phyloP scores from a whole-genome alignment of 2,329 filamentous ascomycete species.

The Xylariomycetidae sp. region DNA sequence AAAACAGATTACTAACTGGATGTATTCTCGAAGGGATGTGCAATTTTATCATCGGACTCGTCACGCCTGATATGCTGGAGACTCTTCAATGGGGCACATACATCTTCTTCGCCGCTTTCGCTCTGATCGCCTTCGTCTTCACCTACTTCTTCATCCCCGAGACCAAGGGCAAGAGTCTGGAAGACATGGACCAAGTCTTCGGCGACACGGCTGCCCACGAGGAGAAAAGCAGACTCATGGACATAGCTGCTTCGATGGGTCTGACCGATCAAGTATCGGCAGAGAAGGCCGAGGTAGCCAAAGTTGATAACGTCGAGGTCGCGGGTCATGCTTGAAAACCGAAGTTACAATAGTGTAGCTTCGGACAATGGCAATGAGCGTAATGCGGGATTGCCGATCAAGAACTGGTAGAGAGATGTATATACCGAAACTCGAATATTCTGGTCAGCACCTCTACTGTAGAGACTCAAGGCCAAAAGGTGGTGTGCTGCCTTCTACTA shows the following conservation, averaged over 20 bases:
- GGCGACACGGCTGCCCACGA: constrained; percentile 33
- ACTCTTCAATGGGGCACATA: constrained; percentile 49
- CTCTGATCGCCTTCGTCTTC: constrained; percentile 42
- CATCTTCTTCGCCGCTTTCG: constrained; percentile 56
- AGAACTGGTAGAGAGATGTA: no score
- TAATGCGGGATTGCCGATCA: no score
- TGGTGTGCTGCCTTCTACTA: no score
- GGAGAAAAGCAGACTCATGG: constrained; percentile 20
- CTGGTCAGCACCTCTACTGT: no score
- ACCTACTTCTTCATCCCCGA: constrained; percentile 54
- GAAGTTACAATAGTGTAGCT: no score
- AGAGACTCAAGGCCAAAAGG: no score
- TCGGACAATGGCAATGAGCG: no score
- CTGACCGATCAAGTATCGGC: background rate
- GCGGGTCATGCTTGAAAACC: no score
- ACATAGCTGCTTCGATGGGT: background rate
- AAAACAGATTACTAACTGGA: no score
- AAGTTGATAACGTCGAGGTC: no score
- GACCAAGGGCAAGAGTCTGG: constrained; percentile 49
- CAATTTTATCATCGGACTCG: constrained; percentile 33
- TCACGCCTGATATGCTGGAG: constrained; percentile 52
- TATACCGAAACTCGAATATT: no score
- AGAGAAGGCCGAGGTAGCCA: background rate
- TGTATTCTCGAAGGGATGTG: no score
- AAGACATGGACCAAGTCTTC: constrained; percentile 51